phyloP scores from a whole-genome alignment of 2,329 filamentous ascomycete genomes.

The Colletotrichum sp. region DNA sequence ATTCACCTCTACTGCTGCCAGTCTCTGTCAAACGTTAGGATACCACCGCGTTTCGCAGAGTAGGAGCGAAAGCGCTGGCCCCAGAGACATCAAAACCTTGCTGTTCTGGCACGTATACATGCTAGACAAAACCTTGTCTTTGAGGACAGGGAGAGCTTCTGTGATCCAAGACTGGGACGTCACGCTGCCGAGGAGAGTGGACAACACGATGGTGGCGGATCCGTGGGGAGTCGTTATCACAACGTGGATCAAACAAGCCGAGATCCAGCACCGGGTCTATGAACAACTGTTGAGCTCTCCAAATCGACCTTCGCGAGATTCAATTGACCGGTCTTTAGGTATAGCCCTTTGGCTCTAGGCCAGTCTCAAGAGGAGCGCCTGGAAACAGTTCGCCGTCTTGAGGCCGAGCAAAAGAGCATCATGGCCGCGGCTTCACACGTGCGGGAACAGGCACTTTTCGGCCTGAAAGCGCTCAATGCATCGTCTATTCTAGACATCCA shows the following conservation, averaged over 20 bases:
- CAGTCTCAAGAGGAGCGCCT: conserved; percentile 43
- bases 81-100: conserved; percentile 40
- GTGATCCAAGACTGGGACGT: conserved; percentile 65
- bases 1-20: conserved; percentile 62
- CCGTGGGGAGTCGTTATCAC: conserved; percentile 53
- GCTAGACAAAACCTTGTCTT: conserved; percentile 59
- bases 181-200: conserved; percentile 47
- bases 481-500: conserved; percentile 48
- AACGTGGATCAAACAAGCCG: conserved; percentile 60
- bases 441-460: conserved; percentile 38
- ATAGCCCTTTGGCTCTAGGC: conserved; percentile 53
- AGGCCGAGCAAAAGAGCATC: conserved; percentile 40
- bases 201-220: conserved; percentile 34
- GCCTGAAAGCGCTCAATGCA: conserved; percentile 41
- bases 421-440: conserved; percentile 40
- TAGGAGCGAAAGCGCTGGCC: conserved; percentile 33
- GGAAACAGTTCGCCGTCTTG: conserved; percentile 42
- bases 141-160: conserved; percentile 59
- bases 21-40: conserved; percentile 66
- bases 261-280: conserved; percentile 65
- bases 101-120: conserved; percentile 60
- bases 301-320: background rate
- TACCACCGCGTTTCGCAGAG: conserved; percentile 55
- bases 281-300: conserved; percentile 43
- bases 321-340: conserved; percentile 36